These are phyloP conservation scores for Colletotrichum costaricense DNA, from an alignment of 2,329 filamentous ascomycete genomes.

Conservation along the genomic window DNA sequence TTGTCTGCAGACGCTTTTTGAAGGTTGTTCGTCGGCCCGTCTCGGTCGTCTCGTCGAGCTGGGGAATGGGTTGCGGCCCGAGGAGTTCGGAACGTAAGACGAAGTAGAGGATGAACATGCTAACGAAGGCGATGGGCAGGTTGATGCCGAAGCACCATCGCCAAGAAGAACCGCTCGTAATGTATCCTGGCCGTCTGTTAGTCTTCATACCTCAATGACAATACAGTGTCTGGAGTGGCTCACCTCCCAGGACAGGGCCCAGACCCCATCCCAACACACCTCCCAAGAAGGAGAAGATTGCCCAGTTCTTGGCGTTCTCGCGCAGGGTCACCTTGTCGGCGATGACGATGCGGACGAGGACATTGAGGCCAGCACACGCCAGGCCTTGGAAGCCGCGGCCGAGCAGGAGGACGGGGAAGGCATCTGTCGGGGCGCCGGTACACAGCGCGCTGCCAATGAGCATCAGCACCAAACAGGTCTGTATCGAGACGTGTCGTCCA, in stretches of 20 bases:
- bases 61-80: constrained; percentile 60
- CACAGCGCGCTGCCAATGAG: constrained; percentile 71
- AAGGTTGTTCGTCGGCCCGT: constrained; percentile 48
- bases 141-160: constrained; percentile 76
- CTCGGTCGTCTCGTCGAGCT: constrained; percentile 52
- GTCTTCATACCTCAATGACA: background rate
- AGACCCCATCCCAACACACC: constrained; percentile 67
- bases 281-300: constrained; percentile 69
- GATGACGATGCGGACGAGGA: constrained; percentile 71
- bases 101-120: constrained; percentile 65
- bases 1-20: constrained; percentile 59
- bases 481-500: constrained; percentile 69
- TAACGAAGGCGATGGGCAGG: constrained; percentile 64
- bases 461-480: constrained; percentile 70
- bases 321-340: constrained; percentile 71
- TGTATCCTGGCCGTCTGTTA: constrained; percentile 48
- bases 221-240: background rate
- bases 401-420: constrained; percentile 70
- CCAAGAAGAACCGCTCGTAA: constrained; percentile 65
- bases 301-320: constrained; percentile 72
- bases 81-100: constrained; percentile 70
- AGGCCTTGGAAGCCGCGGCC: constrained; percentile 73
- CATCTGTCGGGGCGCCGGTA: constrained; percentile 63
- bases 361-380: constrained; percentile 70
- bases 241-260: constrained; percentile 70